Evolutionary conservation across 352 stramenopile genomes (phyloP).

Genomic region (Phytopythium ostracodes): DNA sequence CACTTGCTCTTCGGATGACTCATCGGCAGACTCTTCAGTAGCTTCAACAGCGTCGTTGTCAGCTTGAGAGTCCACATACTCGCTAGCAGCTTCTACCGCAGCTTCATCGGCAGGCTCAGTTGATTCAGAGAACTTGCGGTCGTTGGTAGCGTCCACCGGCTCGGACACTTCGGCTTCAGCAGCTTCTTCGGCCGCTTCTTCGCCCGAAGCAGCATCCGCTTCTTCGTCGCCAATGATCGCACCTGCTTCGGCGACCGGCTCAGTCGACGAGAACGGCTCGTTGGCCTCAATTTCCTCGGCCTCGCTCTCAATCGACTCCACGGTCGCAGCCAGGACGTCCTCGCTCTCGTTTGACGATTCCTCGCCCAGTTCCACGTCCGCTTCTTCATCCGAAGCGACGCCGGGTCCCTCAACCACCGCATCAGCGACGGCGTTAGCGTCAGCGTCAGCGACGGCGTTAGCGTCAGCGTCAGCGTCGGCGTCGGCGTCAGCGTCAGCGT

Average conservation of each 20-base stretch:
- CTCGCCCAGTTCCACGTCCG: background rate
- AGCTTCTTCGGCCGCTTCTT: constrained; percentile 3
- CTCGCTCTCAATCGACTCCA: background rate
- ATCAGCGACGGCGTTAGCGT: background rate
- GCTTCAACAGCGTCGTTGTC: constrained; percentile 5
- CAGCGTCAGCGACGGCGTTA: background rate
- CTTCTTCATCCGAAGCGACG: constrained; percentile 10
- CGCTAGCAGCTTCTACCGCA: background rate
- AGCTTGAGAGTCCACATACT: constrained; percentile 7
- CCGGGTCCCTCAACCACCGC: background rate
- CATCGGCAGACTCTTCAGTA: background rate
- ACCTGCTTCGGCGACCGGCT: background rate
- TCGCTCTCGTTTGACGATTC: background rate
- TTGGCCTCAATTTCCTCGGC: background rate
- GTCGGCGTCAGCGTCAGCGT: constrained; percentile 3
- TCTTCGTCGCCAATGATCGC: background rate
- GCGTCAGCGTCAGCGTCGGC: constrained; percentile 4
- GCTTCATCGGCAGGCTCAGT: background rate
- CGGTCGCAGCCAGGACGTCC: background rate
- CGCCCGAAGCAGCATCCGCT: background rate
- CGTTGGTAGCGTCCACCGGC: background rate
- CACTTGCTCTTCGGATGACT: background rate
- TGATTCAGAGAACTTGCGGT: background rate
- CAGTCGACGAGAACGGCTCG: background rate
- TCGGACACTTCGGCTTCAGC: background rate